These are phyloP conservation scores for Fagus crenata DNA, from an alignment of 306 rosid species.

Conservation along the genomic window DNA sequence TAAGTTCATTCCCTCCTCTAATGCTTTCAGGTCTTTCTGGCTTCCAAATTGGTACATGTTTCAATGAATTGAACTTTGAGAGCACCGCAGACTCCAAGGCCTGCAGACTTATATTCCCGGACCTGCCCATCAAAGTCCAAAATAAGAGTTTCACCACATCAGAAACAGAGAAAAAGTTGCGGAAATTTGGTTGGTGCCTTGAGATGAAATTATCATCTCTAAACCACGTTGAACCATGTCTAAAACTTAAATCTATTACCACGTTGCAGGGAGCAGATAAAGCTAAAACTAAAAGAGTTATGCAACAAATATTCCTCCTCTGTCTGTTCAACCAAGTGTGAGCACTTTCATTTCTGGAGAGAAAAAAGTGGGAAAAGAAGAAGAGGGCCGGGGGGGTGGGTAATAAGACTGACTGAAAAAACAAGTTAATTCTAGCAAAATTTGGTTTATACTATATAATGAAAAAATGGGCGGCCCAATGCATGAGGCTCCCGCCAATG, in stretches of 20 bases:
- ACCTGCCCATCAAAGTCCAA: slow-evolving; percentile 53
- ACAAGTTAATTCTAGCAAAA: slow-evolving; percentile 1
- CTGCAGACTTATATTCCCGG: slow-evolving; percentile 62
- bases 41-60: slow-evolving; percentile 83
- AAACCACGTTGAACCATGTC: neutral
- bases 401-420: neutral
- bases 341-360: neutral
- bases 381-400: too few species aligned
- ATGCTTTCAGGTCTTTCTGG: slow-evolving; percentile 82
- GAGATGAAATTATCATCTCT: neutral
- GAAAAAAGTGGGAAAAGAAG: too few species aligned
- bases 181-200: neutral
- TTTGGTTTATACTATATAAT: neutral
- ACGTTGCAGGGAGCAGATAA: neutral
- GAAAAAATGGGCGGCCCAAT: too few species aligned
- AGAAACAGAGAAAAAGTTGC: neutral
- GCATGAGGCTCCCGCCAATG: too few species aligned
- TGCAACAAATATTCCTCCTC: neutral
- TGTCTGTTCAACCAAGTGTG: too few species aligned
- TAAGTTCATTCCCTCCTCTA: slow-evolving; percentile 64
- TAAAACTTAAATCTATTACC: neutral
- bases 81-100: slow-evolving; percentile 61
- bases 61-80: slow-evolving; percentile 62
- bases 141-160: slow-evolving; percentile 20
- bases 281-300: slow-evolving; percentile 5